Evolutionary conservation across 1,139 yeast genomes (phyloP), one percentile per base, ranked within the genome.

Genomic region (Arxiozyma heterogenica): DNA sequence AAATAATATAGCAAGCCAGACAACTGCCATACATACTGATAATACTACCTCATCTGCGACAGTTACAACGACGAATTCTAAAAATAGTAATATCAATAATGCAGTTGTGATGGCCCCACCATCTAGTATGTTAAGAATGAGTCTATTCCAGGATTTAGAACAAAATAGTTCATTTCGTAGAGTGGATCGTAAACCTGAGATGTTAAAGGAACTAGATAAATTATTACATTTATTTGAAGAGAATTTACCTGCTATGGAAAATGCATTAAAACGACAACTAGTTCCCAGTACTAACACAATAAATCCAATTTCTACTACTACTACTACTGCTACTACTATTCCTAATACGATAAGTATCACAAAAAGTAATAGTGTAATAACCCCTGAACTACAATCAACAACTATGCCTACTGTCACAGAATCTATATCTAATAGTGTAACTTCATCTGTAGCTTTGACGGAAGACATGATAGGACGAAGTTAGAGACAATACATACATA

Each of bases 201-300:
- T 66, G n/a, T 54, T 66, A 38, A 55, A 62, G 12, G 69, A 66
- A 55, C 57, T 67, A 41, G 63, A 64, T 49, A 52, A 52, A 15
- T 55, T 67, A 39, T 58, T 67, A 18, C 58, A 59, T 52, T 58
- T 64, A 62, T 64, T 63, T 45, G 70, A 67, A 44, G 67, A 65
- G 15, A 64, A 66, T 5, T 53, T 67, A 17, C 66, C 70, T 3
- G 64, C 61, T 1, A 53, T 67, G 43, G 70, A 67, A 48, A 57
- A 56, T 43, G 62, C 69, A 1, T 53, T 67, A 27, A 63, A 63
- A 55, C 58, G 58, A 44, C 66, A 63, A 52, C 49, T 63, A 18
- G 41, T 17, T 34, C 39, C 47, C 5, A 8, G 5, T 6, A 3
- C 47, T 22, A 30, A n/a, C 20, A 18, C 25, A 4, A 11, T 22